Conservation (phyloP, 768 basidiomycete species). For the Xerocomellus amylosporus region DNA sequence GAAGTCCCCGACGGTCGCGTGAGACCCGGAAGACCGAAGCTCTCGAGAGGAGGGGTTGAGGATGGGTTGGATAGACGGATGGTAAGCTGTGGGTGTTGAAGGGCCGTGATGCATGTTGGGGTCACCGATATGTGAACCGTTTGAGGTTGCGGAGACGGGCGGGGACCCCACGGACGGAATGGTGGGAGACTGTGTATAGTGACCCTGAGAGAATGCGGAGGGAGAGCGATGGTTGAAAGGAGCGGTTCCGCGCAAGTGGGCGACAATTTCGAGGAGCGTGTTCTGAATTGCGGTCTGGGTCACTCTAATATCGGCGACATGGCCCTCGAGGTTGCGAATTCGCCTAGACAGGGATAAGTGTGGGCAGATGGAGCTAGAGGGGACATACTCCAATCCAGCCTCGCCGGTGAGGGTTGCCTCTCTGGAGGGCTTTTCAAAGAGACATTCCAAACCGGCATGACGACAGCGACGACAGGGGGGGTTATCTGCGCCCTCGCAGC, state of each 20-base stretch:
- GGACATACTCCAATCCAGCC: conserved; percentile 80
- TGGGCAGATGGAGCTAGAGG: not conserved
- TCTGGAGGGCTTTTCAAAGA: conserved; percentile 91
- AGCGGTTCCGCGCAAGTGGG: conserved; percentile 62
- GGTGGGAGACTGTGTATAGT: conserved; percentile 65
- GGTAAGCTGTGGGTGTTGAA: conserved; percentile 32
- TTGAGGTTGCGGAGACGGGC: conserved; percentile 40
- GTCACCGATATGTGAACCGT: conserved; percentile 30
- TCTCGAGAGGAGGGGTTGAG: conserved; percentile 29
- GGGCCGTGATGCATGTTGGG: conserved; percentile 25
- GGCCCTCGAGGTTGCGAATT: conserved; percentile 82
- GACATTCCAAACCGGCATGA: conserved; percentile 84
- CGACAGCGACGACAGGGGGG: conserved; percentile 95
- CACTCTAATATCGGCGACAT: conserved; percentile 79
- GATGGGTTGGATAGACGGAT: conserved; percentile 31
- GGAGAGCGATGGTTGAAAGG: conserved; percentile 58
- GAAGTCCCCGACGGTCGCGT: conserved; percentile 39
- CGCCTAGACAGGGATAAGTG: conserved; percentile 52
- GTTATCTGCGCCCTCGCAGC: conserved; percentile 94
- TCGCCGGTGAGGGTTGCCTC: conserved; percentile 87
- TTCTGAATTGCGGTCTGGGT: conserved; percentile 74
- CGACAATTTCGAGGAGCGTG: conserved; percentile 75
- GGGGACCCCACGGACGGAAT: conserved; percentile 58
- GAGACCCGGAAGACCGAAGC: conserved; percentile 35
- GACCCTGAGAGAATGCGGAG: conserved; percentile 46